phyloP scores from a whole-genome alignment of 1,284 basidiomycete species.

The Leccinum pachyderme region DNA sequence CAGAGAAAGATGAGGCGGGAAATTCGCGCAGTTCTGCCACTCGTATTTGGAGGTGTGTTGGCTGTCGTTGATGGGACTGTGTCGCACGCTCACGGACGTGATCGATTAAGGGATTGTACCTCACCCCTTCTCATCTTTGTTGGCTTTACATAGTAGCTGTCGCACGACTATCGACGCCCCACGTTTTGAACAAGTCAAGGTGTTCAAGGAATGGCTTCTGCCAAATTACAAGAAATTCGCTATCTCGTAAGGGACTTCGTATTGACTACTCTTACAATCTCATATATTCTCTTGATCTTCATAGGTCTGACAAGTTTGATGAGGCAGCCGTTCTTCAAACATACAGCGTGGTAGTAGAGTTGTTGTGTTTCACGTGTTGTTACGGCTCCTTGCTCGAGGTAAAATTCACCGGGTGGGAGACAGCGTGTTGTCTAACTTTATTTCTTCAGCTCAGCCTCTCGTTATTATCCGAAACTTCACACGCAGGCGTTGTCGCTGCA shows the following conservation, averaged over 20 bases:
- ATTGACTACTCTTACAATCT: background rate
- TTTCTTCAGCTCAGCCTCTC: slow-evolving; percentile 55
- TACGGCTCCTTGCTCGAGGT: slow-evolving; percentile 70
- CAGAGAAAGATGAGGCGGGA: slow-evolving; percentile 69
- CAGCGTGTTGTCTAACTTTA: slow-evolving; percentile 1
- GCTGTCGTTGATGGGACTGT: background rate
- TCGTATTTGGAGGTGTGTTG: slow-evolving; percentile 62
- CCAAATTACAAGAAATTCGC: slow-evolving; percentile 58
- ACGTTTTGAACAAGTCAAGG: slow-evolving; percentile 68
- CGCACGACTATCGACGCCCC: slow-evolving; percentile 48
- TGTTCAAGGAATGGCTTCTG: slow-evolving; percentile 66
- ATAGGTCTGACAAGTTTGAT: slow-evolving; percentile 28
- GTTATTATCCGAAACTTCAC: slow-evolving; percentile 50
- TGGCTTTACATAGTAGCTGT: slow-evolving; percentile 44
- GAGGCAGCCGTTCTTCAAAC: slow-evolving; percentile 41
- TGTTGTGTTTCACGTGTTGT: slow-evolving; percentile 60
- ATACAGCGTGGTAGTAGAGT: slow-evolving; percentile 57
- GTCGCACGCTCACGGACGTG: background rate
- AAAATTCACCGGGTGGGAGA: slow-evolving; percentile 17
- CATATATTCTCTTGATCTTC: background rate
- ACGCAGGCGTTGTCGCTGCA: slow-evolving; percentile 52
- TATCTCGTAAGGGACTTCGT: slow-evolving; percentile 31
- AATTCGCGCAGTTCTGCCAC: slow-evolving; percentile 60
- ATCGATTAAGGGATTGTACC: slow-evolving; percentile 31
- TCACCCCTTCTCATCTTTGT: slow-evolving; percentile 35